Evolutionary conservation across 164 flowering plant species (phyloP).

Genomic region (Paratinospora sagittata): DNA sequence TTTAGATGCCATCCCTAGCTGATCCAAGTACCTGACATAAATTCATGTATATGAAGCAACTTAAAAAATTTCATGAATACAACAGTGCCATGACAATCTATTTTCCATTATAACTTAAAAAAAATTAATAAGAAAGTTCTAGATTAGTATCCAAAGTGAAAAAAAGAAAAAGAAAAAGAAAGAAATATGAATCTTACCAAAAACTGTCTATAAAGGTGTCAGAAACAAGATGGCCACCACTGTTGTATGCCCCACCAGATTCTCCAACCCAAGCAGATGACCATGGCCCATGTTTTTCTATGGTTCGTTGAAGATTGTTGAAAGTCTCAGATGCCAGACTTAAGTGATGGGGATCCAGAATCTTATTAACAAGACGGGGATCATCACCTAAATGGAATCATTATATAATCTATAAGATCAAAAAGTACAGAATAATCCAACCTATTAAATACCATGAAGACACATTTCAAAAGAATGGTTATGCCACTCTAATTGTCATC

Average conservation of each 20-base stretch:
- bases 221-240: conserved; percentile 67
- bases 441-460: background rate
- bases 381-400: conserved; percentile 46
- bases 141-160: no score
- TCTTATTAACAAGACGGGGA: conserved; percentile 48
- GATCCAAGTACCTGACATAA: conserved; percentile 75
- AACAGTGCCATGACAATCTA: background rate
- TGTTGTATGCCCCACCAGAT: conserved; percentile 94
- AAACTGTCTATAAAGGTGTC: conserved; percentile 75
- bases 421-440: background rate
- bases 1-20: conserved; percentile 86
- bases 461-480: background rate
- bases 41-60: background rate
- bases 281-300: conserved; percentile 55
- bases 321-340: conserved; percentile 35
- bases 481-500: background rate
- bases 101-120: background rate
- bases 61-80: background rate
- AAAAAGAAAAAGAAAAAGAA: no score
- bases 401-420: background rate
- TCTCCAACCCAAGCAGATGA: conserved; percentile 97
- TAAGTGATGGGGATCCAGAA: conserved; percentile 49
- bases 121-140: no score
- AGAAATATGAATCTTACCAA: conserved; percentile 42
- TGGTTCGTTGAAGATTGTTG: conserved; percentile 28